phyloP scores from a whole-genome alignment of 2,329 filamentous ascomycete species.

The Fusarium paranaense region DNA sequence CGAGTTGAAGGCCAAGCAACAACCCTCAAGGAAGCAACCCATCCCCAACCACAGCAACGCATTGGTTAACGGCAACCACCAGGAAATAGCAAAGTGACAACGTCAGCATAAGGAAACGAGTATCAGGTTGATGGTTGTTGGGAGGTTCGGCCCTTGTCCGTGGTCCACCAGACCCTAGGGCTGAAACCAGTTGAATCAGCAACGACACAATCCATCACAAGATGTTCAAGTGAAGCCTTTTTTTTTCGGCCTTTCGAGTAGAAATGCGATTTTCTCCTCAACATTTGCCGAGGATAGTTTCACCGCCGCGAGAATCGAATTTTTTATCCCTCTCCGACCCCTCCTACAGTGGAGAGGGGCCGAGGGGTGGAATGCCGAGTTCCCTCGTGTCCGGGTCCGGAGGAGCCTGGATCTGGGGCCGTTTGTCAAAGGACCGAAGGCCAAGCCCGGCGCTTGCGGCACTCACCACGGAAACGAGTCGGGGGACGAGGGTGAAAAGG shows the following conservation, averaged over 20 bases:
- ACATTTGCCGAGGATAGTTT: constrained; percentile 1
- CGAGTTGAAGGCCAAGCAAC: not conserved
- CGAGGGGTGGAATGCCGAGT: constrained; percentile 17
- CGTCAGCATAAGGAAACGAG: not conserved
- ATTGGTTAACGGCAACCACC: constrained; percentile 22
- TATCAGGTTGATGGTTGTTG: constrained; percentile 5
- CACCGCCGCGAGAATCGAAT: not conserved
- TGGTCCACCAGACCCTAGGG: constrained; percentile 9
- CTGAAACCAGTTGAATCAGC: constrained; percentile 13
- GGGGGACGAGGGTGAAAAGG: constrained; percentile 16
- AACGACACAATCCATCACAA: constrained; percentile 28
- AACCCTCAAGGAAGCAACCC: not conserved
- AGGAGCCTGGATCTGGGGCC: constrained; percentile 15
- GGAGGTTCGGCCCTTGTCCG: not conserved
- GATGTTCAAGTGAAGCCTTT: not conserved
- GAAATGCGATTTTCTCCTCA: not conserved
- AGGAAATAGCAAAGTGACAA: not conserved
- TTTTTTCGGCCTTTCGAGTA: not conserved
- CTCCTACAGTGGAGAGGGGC: constrained; percentile 4
- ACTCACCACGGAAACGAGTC: constrained; percentile 31
- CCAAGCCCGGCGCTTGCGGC: constrained; percentile 12
- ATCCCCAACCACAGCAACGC: not conserved
- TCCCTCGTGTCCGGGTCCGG: constrained; percentile 9
- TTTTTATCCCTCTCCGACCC: not conserved
- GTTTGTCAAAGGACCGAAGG: constrained; percentile 25